Evolutionary conservation across 2,329 filamentous ascomycete genomes (phyloP), one percentile per base, ranked within the genome.

Genomic region (Immersiporthe knoxdaviesiana): DNA sequence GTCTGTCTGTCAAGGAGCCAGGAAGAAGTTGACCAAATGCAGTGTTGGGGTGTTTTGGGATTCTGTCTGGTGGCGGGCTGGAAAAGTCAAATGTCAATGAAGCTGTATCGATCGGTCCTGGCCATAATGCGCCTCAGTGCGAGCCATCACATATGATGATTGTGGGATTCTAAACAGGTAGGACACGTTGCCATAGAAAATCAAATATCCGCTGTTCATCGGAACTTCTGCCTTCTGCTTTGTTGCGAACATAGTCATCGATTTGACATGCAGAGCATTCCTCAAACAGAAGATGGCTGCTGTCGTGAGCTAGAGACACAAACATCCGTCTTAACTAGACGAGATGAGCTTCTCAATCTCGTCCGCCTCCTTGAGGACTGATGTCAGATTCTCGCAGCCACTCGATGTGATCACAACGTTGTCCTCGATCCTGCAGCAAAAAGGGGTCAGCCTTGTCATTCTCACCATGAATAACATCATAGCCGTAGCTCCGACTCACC

Each of bases 351-450:
- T 82, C 74, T 92, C 85, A 77, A 89, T 83, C 72, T 85, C 84
- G 2, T 80, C 83, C 0, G 87, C 82, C 58, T 89, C 87, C 75
- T 92, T 91, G 1, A 87, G 83, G 7, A 88, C 87, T 0, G 85
- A 87, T 1, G 90, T 92, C 65, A 92, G 78, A 76, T 91, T 92
- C 74, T 88, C 85, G 72, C 85, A 85, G 3, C 90, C 89, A 24
- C 80, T 80, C 58, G 83, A 80, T 0, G 89, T 92, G 69, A 92
- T 87, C 39, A 91, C 78, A 21, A 92, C 82, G 73, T 92, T 88
- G 75, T 89, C 87, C 78, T 88, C 85, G 70, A 90, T 89, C 66
- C 84, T 82, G 64, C 14, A 30, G 35, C 5, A 30, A 1, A 41
- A n/a, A 8, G 27, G 30, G 21, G 21, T 39, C 3, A 60, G 35